These are phyloP conservation scores for Mycena venus DNA, from an alignment of 768 basidiomycete genomes.

Conservation along the genomic window DNA sequence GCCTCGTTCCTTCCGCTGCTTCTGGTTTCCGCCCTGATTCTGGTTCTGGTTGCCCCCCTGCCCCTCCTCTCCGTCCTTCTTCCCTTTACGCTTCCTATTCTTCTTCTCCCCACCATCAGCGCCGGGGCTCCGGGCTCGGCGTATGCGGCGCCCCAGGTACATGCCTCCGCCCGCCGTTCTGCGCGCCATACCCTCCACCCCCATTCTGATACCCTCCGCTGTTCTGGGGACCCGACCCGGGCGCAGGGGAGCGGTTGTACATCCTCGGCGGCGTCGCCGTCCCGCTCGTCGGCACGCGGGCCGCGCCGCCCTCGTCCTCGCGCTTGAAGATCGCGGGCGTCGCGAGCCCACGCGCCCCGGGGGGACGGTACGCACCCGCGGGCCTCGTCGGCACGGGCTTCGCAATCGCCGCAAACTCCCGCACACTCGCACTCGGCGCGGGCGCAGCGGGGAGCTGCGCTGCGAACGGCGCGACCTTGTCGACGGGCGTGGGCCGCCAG, in stretches of 20 bases:
- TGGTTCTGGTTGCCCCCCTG: constrained; percentile 37
- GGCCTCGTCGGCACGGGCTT: constrained; percentile 75
- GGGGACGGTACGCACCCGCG: constrained; percentile 93
- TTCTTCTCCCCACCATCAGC: constrained; percentile 53
- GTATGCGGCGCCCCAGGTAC: constrained; percentile 80
- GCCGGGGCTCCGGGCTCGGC: constrained; percentile 57
- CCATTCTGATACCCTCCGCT: constrained; percentile 49
- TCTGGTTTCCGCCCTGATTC: background rate
- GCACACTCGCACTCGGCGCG: constrained; percentile 70
- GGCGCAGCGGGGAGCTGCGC: constrained; percentile 78
- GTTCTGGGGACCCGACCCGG: constrained; percentile 53
- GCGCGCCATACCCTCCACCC: constrained; percentile 36
- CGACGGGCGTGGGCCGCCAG: constrained; percentile 84
- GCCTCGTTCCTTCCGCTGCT: constrained; percentile 54
- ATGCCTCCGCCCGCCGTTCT: constrained; percentile 63
- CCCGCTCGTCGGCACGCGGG: constrained; percentile 64
- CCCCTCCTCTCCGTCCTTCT: constrained; percentile 46
- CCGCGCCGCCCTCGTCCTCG: constrained; percentile 88
- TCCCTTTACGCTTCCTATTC: constrained; percentile 71
- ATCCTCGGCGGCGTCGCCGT: constrained; percentile 73
- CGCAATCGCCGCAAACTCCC: constrained; percentile 58
- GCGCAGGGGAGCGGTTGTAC: constrained; percentile 70
- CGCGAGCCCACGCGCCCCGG: constrained; percentile 90
- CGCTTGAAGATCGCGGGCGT: constrained; percentile 93
- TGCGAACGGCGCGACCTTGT: constrained; percentile 77